These are phyloP conservation scores for Diaporthe destruens DNA, from an alignment of 2,329 filamentous ascomycete genomes.

Conservation along the genomic window DNA sequence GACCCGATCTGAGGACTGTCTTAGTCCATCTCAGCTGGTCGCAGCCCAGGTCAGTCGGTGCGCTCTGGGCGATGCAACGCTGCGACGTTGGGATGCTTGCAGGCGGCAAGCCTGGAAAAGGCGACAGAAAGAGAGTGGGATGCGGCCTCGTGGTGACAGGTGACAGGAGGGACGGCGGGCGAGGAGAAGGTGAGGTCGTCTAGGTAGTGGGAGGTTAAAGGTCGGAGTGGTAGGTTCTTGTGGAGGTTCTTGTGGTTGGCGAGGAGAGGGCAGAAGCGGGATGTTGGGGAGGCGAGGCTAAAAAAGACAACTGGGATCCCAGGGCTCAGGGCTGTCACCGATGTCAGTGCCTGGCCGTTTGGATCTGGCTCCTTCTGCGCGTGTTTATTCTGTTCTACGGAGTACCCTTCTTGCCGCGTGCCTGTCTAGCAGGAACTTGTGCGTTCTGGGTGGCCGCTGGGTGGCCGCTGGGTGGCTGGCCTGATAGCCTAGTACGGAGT, in stretches of 20 bases:
- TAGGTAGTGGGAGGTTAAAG: background rate
- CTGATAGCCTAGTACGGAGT: constrained; percentile 20
- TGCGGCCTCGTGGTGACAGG: background rate
- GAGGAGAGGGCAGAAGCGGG: constrained; percentile 19
- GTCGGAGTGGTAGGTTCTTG: background rate
- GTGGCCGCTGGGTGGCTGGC: background rate
- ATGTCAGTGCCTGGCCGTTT: constrained; percentile 29
- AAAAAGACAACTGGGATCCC: constrained; percentile 30
- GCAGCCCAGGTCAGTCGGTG: constrained; percentile 17
- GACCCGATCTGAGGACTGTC: constrained; percentile 25
- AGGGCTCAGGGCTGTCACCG: constrained; percentile 28
- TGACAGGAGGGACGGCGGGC: background rate
- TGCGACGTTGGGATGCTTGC: background rate
- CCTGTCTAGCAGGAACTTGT: constrained; percentile 9
- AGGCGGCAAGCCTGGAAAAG: background rate
- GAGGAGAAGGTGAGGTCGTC: constrained; percentile 11
- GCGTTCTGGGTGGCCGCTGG: background rate
- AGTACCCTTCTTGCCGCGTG: constrained; percentile 17
- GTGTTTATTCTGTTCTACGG: background rate
- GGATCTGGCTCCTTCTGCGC: constrained; percentile 14
- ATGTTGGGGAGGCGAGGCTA: constrained; percentile 25
- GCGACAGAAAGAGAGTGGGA: background rate
- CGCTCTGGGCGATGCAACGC: background rate
- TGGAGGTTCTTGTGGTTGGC: background rate
- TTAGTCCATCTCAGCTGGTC: constrained; percentile 33